These are phyloP conservation scores for Penicillium thymicola DNA, from an alignment of 2,329 filamentous ascomycete species.

Conservation along the genomic window DNA sequence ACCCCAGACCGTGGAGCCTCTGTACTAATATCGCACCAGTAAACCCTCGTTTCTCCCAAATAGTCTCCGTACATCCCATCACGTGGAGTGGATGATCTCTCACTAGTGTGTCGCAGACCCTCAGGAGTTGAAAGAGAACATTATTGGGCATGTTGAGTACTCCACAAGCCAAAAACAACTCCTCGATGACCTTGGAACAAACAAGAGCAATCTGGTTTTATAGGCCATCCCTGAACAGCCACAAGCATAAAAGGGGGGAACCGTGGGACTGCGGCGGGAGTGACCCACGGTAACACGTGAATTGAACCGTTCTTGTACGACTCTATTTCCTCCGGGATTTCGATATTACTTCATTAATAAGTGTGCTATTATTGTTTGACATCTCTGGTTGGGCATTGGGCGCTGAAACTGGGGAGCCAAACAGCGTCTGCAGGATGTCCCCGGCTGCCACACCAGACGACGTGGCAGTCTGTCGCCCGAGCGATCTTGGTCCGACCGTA, in stretches of 20 bases:
- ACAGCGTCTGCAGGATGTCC: constrained; percentile 18
- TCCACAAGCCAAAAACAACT: background rate
- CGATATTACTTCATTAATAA: background rate
- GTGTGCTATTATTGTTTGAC: background rate
- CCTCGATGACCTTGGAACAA: background rate
- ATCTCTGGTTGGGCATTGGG: constrained; percentile 13
- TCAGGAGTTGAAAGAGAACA: background rate
- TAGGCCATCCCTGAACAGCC: background rate
- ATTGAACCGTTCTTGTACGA: constrained; percentile 1
- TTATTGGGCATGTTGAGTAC: background rate
- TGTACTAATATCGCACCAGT: background rate
- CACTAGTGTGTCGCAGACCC: background rate
- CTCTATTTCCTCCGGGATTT: background rate
- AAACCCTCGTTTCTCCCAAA: background rate
- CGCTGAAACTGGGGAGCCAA: constrained; percentile 5
- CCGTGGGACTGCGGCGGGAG: background rate
- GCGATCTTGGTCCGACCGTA: constrained; percentile 6
- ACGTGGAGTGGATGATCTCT: background rate
- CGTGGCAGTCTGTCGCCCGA: constrained; percentile 21
- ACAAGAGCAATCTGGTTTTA: background rate
- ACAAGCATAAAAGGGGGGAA: background rate
- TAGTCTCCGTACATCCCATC: background rate
- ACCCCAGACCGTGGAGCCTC: background rate
- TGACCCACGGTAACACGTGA: constrained; percentile 2
- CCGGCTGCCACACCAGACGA: constrained; percentile 18